These are phyloP conservation scores for Mortierella sp. DNA, from an alignment of 371 early-diverging fungal genomes.

Conservation along the genomic window DNA sequence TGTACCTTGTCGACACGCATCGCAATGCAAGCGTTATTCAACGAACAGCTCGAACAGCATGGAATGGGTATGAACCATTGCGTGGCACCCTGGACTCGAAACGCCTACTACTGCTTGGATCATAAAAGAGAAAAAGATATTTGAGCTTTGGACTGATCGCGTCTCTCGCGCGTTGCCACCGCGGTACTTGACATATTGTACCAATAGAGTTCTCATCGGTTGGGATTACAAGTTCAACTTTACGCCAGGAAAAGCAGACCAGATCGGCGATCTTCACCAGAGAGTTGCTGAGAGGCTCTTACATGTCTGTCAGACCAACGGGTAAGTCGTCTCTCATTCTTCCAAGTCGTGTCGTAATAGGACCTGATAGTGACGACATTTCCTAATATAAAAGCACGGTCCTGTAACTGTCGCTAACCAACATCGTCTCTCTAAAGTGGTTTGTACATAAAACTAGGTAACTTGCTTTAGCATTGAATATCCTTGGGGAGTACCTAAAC, in stretches of 20 bases:
- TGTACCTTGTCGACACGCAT: slow-evolving; percentile 62
- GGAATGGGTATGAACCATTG: slow-evolving; percentile 56
- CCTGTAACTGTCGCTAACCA: too few species aligned
- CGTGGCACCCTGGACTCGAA: too few species aligned
- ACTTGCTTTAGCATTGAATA: too few species aligned
- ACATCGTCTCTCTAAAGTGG: not conserved
- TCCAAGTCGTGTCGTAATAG: not conserved
- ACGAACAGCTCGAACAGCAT: slow-evolving; percentile 66
- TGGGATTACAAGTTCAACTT: slow-evolving; percentile 87
- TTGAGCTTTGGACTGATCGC: slow-evolving; percentile 7
- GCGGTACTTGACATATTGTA: not conserved
- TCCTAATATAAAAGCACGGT: too few species aligned
- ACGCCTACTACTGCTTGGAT: not conserved
- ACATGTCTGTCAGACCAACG: slow-evolving; percentile 83
- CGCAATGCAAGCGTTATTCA: slow-evolving; percentile 67
- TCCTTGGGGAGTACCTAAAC: too few species aligned
- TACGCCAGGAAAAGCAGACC: slow-evolving; percentile 60
- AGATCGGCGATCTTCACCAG: slow-evolving; percentile 69
- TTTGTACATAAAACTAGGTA: slow-evolving; percentile 7
- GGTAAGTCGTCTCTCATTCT: slow-evolving; percentile 42
- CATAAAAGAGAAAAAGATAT: not conserved
- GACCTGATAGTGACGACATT: too few species aligned
- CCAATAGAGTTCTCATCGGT: slow-evolving; percentile 48
- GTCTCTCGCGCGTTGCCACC: not conserved
- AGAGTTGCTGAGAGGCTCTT: slow-evolving; percentile 80